Percentiles rank a stretch among this genome's conserved stretches.
Evolutionary conservation across 345 rosid genomes (phyloP).

Genomic region (Schrenkiella parvula): DNA sequence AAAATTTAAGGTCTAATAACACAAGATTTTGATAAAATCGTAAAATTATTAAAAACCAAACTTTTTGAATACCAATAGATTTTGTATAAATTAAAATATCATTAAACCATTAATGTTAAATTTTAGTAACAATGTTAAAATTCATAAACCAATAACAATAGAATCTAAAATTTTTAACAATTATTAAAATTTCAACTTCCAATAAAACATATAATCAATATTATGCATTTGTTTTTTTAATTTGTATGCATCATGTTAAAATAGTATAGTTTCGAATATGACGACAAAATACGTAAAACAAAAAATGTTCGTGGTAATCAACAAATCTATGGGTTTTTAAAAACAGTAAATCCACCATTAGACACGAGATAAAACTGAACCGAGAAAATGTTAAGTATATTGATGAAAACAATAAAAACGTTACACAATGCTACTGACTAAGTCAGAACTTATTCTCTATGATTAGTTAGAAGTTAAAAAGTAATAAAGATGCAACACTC

Average conservation of each 20-base stretch:
- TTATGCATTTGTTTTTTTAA: background rate
- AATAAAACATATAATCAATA: background rate
- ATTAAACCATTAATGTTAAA: too few relatives aligned
- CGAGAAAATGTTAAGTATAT: background rate
- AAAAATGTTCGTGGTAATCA: background rate
- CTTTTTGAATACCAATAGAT: too few relatives aligned
- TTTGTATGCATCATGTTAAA: background rate
- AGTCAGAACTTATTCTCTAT: background rate
- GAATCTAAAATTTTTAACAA: too few relatives aligned
- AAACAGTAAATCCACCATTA: background rate
- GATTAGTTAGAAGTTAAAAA: background rate
- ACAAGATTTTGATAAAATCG: too few relatives aligned
- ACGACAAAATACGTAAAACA: background rate
- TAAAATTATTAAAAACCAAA: too few relatives aligned
- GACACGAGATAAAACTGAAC: background rate
- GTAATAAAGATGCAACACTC: background rate
- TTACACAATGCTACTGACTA: background rate
- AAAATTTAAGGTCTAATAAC: too few relatives aligned
- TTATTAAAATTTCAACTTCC: too few relatives aligned
- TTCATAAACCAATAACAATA: too few relatives aligned
- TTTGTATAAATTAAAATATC: too few relatives aligned
- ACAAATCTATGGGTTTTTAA: background rate
- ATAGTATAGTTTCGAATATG: background rate
- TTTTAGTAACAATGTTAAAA: too few relatives aligned
- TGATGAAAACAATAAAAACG: background rate